Base-by-base conservation (phyloP, 1,284 basidiomycete species). In the Ceratobasidium papillatum region DNA sequence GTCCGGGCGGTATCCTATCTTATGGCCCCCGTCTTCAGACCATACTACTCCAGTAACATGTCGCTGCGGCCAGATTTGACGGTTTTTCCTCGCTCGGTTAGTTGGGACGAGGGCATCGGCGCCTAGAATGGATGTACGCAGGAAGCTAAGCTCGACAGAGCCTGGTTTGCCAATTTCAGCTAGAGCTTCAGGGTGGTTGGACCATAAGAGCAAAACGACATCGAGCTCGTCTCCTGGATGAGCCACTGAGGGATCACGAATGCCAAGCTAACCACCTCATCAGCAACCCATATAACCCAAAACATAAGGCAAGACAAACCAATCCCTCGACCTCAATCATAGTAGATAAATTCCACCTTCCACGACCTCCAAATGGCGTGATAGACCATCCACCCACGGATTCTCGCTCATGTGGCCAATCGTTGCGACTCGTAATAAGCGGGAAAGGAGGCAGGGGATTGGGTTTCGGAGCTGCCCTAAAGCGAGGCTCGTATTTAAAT, bases 401-500 rank as follows among this genome's bases (percentile, higher is more conserved):
- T 25, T 69, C 66, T 5, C 52, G 43, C 38, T 58, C 66, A 56
- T 22, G 45, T 1, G 66, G 66, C 66, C 66, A 69, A 17, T 69
- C 66, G 2, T 58, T 52, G 22, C 66, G 34, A 30, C 34, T 69
- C 2, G 66, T 34, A 27, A 69, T 58, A 1, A 69, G 22, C 1
- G 66, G 66, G n/a, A 69, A 69, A 4, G 36, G 36, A 56, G 34
- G 34, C 4, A 52, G 49, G 8, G 47, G 52, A 25, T 11, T 8
- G 27, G 30, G 27, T n/a, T 47, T 43, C 27, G 63, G 74, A 27
- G 47, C 11, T 3, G 63, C 30, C 32, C 63, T 22, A 30, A 54
- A 34, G 22, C 63, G 47, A 41, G 74, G 74, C 32, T 66, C 56
- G 54, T 75, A 75, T 17, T 54, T 30, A 36, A 75, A 68, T 1